Conservation (phyloP, 2,329 filamentous ascomycete genomes). For the Fusarium drepaniforme region DNA sequence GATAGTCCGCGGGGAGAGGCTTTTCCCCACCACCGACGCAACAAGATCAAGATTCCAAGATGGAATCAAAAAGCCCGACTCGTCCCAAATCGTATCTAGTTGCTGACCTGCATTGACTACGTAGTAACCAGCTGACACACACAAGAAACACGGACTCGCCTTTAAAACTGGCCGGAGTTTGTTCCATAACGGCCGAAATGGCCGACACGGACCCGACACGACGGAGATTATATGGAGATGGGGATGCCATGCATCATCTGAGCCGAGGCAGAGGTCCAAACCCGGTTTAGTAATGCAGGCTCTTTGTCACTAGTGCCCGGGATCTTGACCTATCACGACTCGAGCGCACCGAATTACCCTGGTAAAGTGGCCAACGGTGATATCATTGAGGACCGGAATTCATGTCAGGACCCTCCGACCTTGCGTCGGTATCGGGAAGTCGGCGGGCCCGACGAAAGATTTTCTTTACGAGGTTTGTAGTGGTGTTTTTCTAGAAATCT, state of each 20-base stretch:
- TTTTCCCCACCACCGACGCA: background rate
- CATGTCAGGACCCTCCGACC: background rate
- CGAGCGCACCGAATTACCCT: slow-evolving; percentile 18
- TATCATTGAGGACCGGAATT: background rate
- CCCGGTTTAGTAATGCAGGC: background rate
- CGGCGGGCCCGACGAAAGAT: background rate
- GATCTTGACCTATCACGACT: background rate
- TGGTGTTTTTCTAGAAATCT: background rate
- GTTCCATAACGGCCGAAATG: slow-evolving; percentile 30
- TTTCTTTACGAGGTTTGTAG: background rate
- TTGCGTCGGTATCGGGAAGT: background rate
- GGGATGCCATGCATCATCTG: background rate
- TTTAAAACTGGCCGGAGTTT: slow-evolving; percentile 14
- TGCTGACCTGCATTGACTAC: background rate
- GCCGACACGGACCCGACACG: slow-evolving; percentile 28
- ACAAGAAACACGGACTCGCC: background rate
- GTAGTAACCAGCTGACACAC: background rate
- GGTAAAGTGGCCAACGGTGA: slow-evolving; percentile 1
- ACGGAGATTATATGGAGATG: background rate
- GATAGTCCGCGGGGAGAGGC: background rate
- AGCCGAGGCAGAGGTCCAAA: slow-evolving; percentile 25
- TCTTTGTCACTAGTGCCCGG: background rate
- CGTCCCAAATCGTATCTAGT: background rate
- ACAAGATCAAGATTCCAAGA: background rate
- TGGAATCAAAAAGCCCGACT: background rate